phyloP scores from a whole-genome alignment of 192 early-diverging fungal species.

The Backusella circina region DNA sequence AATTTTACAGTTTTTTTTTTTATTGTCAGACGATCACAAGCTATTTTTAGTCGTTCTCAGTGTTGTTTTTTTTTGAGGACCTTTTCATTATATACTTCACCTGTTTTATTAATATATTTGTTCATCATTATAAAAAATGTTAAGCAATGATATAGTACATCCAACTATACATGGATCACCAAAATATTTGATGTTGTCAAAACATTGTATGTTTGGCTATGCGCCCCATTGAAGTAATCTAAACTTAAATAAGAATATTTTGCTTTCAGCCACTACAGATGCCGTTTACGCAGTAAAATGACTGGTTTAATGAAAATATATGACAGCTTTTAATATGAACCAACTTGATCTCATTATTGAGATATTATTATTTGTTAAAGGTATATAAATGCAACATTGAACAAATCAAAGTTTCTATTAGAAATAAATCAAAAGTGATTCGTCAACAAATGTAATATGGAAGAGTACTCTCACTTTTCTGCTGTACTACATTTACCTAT shows the following conservation, averaged over 20 bases:
- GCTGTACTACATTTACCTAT: background rate
- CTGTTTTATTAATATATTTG: background rate
- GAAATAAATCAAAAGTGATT: background rate
- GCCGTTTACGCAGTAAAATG: background rate
- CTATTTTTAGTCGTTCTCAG: background rate
- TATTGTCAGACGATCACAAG: background rate
- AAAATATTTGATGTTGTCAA: background rate
- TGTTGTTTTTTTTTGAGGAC: background rate
- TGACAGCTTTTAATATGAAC: background rate
- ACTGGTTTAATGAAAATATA: background rate
- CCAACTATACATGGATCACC: too few species aligned
- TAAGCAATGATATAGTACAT: too few species aligned
- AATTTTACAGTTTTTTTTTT: background rate
- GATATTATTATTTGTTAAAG: background rate
- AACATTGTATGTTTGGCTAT: background rate
- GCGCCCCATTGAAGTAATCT: background rate
- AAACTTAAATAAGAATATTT: background rate
- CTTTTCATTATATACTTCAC: background rate
- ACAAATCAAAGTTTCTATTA: background rate
- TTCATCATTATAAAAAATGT: background rate
- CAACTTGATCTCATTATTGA: background rate
- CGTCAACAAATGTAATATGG: background rate
- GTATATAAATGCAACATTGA: background rate
- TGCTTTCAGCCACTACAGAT: background rate
- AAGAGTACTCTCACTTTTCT: background rate